These are phyloP conservation scores for Colletotrichum limetticola DNA, from an alignment of 2,329 filamentous ascomycete genomes.

Conservation along the genomic window DNA sequence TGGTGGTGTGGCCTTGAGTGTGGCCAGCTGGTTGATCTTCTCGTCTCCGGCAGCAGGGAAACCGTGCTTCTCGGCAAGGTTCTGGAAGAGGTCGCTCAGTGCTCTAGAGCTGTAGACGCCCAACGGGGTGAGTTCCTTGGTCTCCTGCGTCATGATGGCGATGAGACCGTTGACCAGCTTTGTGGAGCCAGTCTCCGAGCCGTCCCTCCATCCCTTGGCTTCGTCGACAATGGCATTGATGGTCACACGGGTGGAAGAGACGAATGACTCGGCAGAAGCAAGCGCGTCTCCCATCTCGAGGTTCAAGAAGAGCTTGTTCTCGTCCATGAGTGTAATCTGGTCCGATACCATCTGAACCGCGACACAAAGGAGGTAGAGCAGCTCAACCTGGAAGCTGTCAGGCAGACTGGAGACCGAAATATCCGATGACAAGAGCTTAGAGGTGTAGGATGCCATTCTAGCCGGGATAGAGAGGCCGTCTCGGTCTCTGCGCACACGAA, in stretches of 20 bases:
- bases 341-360: conserved; percentile 64
- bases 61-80: conserved; percentile 58
- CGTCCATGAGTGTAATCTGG: conserved; percentile 58
- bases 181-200: conserved; percentile 45
- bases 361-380: conserved; percentile 62
- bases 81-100: conserved; percentile 60
- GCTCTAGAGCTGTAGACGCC: conserved; percentile 65
- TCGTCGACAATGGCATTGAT: conserved; percentile 48
- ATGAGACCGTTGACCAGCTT: conserved; percentile 54
- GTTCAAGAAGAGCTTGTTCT: conserved; percentile 59
- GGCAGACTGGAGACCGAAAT: conserved; percentile 53
- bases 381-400: conserved; percentile 55
- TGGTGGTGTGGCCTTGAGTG: conserved; percentile 58
- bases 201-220: conserved; percentile 51
- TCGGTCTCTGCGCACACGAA: conserved; percentile 65
- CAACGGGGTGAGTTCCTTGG: conserved; percentile 52
- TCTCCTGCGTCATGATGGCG: conserved; percentile 55
- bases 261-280: conserved; percentile 54
- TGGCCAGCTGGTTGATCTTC: conserved; percentile 55
- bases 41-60: conserved; percentile 57
- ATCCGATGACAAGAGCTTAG: conserved; percentile 62
- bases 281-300: conserved; percentile 48
- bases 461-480: conserved; percentile 78
- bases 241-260: conserved; percentile 51
- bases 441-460: conserved; percentile 79